Evolutionary conservation across 352 stramenopile genomes (phyloP), one percentile per base, ranked within the genome.

Genomic region (Phytophthora fragariae): DNA sequence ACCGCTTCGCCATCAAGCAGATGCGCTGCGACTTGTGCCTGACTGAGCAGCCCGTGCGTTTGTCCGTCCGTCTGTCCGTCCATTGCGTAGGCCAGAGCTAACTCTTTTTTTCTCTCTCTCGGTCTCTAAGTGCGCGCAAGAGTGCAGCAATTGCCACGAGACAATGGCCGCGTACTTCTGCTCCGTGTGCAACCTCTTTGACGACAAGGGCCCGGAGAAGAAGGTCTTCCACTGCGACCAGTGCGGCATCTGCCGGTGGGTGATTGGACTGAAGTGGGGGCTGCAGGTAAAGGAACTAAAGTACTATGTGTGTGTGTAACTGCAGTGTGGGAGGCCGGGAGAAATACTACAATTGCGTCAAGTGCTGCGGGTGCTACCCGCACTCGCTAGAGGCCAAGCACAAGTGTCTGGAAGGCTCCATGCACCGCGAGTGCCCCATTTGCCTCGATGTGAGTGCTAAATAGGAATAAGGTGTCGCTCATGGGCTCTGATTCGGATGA

Each of bases 371-470:
- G 2, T 95, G 88, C 76, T 95, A 93, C 60, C 84, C 88, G 57
- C 81, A 88, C 62, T 89, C 84, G 49, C 73, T 92, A 31, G 73
- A 83, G 63, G 75, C 82, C 70, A 91, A 89, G 59, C 88, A 95
- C 84, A 89, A 86, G 61, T 95, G 88, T 81, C 73, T 95, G 37
- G 79, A 92, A 66, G 84, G 79, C 44, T 91, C 88, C 15, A 95
- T 95, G 88, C 85, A 92, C 68, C 85, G 84, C 59, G 85, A 94
- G 64, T 95, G 88, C 55, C 83, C 86, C 46, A 93, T 95, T 76
- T 95, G 88, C 66, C 78, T 94, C 33, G 85, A 95, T 65, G 86
- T 90, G 60, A 53, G 71, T 61, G 6, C 58, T 37, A 29, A 11
- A 14, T 33, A 9, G 35, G 6, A 14, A 41, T 68, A 10, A 31